These are phyloP conservation scores for Yamadazyma mexicana DNA, from an alignment of 1,139 yeast genomes.

Conservation along the genomic window DNA sequence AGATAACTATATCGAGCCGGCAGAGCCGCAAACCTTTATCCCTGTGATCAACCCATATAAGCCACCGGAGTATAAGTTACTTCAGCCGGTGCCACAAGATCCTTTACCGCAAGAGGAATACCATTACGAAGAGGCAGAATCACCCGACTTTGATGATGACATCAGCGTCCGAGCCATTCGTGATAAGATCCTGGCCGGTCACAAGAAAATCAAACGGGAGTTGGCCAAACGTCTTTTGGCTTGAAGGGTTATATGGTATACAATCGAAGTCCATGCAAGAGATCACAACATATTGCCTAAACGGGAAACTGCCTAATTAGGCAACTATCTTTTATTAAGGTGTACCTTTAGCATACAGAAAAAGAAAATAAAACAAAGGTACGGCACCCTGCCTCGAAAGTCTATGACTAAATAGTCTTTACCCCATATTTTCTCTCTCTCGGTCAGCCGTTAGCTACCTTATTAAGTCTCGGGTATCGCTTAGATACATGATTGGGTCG, in stretches of 20 bases:
- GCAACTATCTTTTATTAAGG: too few relatives aligned
- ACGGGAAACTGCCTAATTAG: too few relatives aligned
- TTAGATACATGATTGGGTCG: too few relatives aligned
- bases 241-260: background rate
- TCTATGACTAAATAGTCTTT: too few relatives aligned
- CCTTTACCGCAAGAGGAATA: background rate
- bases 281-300: background rate
- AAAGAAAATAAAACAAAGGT: too few relatives aligned
- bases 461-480: too few relatives aligned
- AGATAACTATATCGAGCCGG: slow-evolving; percentile 23
- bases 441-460: too few relatives aligned
- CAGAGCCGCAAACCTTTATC: slow-evolving; percentile 16
- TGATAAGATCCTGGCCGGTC: background rate
- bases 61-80: slow-evolving; percentile 17
- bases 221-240: background rate
- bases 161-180: background rate
- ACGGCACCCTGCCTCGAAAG: too few relatives aligned
- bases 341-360: too few relatives aligned
- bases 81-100: slow-evolving; percentile 1
- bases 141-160: background rate
- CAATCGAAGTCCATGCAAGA: background rate
- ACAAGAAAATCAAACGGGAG: background rate
- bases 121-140: background rate
- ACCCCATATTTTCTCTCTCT: too few relatives aligned
- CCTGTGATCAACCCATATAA: slow-evolving; percentile 19